These are phyloP conservation scores for Penicillium sp. DNA, from an alignment of 2,329 filamentous ascomycete species.

Conservation along the genomic window DNA sequence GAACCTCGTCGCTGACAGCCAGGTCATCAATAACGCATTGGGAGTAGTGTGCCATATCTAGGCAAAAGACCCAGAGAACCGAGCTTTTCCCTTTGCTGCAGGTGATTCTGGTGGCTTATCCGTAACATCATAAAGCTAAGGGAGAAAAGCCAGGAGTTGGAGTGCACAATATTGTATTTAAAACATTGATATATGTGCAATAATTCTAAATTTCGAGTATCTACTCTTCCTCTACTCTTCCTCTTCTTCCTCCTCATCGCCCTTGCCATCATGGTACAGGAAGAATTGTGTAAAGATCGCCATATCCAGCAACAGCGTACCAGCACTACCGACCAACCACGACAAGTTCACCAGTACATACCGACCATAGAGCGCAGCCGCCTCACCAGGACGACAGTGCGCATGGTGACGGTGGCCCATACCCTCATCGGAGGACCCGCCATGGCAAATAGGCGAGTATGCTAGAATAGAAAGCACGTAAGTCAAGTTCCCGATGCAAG, in stretches of 20 bases:
- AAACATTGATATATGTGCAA: background rate
- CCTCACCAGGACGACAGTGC: constrained; percentile 65
- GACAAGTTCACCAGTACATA: constrained; percentile 89
- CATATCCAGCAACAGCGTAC: constrained; percentile 80
- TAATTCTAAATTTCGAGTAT: background rate
- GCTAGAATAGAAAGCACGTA: constrained; percentile 91
- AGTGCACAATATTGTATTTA: background rate
- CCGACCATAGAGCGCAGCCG: constrained; percentile 63
- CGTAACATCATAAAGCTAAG: background rate
- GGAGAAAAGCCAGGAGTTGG: background rate
- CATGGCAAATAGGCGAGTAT: constrained; percentile 70
- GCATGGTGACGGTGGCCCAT: constrained; percentile 13
- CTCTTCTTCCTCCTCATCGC: constrained; percentile 17
- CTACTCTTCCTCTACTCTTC: constrained; percentile 12
- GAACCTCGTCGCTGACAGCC: background rate
- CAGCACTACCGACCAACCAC: constrained; percentile 86
- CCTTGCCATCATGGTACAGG: constrained; percentile 60
- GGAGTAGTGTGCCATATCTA: background rate
- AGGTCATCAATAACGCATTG: background rate
- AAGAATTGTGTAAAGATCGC: constrained; percentile 91
- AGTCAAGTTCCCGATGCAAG: constrained; percentile 89
- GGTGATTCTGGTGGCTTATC: background rate
- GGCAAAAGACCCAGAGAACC: background rate
- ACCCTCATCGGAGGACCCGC: constrained; percentile 22
- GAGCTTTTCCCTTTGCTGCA: background rate